These are phyloP conservation scores for Dactylellina drechsleri DNA, from an alignment of 2,329 filamentous ascomycete species.

Conservation along the genomic window DNA sequence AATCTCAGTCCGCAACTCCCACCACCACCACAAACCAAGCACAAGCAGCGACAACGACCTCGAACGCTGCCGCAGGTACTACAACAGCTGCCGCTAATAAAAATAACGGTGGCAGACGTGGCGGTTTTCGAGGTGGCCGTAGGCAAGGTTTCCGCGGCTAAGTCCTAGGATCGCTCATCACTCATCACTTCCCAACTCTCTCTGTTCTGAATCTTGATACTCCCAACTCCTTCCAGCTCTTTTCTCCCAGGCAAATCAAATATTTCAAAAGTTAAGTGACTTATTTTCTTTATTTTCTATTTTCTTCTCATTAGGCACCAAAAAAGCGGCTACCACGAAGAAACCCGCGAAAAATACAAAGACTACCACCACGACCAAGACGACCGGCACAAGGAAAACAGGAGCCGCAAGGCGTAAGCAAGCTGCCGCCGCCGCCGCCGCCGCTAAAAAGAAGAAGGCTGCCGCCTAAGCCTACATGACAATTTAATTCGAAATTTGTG, in stretches of 20 bases:
- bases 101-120: slow-evolving; percentile 25
- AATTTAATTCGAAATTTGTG: too few species aligned
- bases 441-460: too few species aligned
- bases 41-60: slow-evolving; percentile 17
- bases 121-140: slow-evolving; percentile 13
- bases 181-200: slow-evolving; percentile 5
- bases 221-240: slow-evolving; percentile 19
- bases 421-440: neutral
- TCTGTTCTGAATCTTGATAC: slow-evolving; percentile 19
- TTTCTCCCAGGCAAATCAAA: slow-evolving; percentile 25
- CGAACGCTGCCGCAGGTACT: slow-evolving; percentile 2
- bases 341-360: slow-evolving; percentile 1
- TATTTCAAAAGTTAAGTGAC: slow-evolving; percentile 50
- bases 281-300: slow-evolving; percentile 50
- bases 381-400: slow-evolving; percentile 33
- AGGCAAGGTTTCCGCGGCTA: slow-evolving; percentile 17
- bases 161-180: slow-evolving; percentile 17
- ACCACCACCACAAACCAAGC: slow-evolving; percentile 14
- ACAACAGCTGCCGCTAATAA: neutral
- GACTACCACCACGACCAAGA: slow-evolving; percentile 3
- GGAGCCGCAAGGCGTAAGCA: slow-evolving; percentile 11
- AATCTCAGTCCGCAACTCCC: slow-evolving; percentile 11
- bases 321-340: slow-evolving; percentile 8
- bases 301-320: slow-evolving; percentile 38
- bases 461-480: too few species aligned